Conservation (phyloP, 192 early-diverging fungal species). For the Coemansia biformis region DNA sequence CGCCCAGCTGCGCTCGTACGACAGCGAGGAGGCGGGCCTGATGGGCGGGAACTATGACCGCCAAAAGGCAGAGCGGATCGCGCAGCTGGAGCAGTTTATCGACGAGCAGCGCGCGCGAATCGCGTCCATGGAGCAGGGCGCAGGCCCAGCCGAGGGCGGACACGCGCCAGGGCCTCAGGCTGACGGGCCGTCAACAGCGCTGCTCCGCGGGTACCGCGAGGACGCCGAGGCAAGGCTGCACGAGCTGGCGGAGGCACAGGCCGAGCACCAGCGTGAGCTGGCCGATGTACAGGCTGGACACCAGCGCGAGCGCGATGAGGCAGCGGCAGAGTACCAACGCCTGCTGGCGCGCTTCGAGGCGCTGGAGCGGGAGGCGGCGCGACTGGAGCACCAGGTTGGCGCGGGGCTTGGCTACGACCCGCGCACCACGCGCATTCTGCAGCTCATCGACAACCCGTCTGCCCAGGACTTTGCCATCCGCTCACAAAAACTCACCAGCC, state of each 20-base stretch:
- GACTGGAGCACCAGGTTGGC: conserved; percentile 60
- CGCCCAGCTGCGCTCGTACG: conserved; percentile 57
- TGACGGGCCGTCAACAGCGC: conserved; percentile 5
- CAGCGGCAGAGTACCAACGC: conserved; percentile 7
- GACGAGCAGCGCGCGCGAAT: conserved; percentile 53
- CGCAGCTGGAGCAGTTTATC: conserved; percentile 58
- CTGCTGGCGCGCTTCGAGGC: conserved; percentile 18
- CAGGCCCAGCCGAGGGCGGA: not conserved
- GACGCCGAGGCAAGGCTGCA: conserved; percentile 18
- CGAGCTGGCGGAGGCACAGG: conserved; percentile 11
- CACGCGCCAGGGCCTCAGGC: not conserved
- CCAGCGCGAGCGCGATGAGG: conserved; percentile 9
- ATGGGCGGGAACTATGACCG: conserved; percentile 56
- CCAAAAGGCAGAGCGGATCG: conserved; percentile 56
- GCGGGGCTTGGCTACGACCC: conserved; percentile 57
- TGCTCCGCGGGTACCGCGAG: conserved; percentile 24
- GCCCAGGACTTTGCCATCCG: conserved; percentile 61
- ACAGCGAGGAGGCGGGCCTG: conserved; percentile 29
- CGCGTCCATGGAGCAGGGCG: conserved; percentile 4
- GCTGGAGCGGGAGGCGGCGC: conserved; percentile 53
- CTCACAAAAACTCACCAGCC: conserved; percentile 59
- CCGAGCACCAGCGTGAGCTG: conserved; percentile 4
- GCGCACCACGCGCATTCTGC: conserved; percentile 58
- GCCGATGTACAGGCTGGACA: not conserved
- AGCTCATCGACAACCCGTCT: conserved; percentile 74